Evolutionary conservation across 176 grass and related monocot species (phyloP).

Genomic region (Oryza brachyantha): DNA sequence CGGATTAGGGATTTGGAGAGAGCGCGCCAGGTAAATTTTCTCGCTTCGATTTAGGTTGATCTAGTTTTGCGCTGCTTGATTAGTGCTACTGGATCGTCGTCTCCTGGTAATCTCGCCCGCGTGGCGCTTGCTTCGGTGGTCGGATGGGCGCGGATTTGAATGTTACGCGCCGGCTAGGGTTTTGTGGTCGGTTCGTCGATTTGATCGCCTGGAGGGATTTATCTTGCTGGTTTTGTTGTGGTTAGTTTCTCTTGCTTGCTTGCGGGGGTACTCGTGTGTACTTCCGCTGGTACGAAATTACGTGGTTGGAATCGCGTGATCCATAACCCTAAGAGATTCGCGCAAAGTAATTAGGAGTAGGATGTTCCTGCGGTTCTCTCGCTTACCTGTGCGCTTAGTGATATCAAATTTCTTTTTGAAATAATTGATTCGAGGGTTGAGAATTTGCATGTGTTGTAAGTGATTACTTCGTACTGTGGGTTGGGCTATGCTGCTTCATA

Average conservation of each 20-base stretch:
- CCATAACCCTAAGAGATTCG: neutral
- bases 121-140: neutral
- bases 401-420: neutral
- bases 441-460: neutral
- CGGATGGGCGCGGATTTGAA: neutral
- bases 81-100: neutral
- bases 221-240: neutral
- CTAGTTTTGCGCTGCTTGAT: neutral
- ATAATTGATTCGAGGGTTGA: neutral
- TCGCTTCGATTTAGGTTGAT: neutral
- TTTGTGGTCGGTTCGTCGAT: neutral
- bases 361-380: neutral
- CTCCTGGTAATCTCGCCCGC: neutral
- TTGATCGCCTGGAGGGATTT: neutral
- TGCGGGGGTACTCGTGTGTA: neutral
- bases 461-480: too few species aligned
- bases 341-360: neutral
- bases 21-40: constrained; percentile 24
- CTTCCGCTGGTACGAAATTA: neutral
- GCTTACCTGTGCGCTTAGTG: neutral
- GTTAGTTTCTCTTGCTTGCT: neutral
- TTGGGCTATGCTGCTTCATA: too few species aligned
- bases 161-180: neutral
- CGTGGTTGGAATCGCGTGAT: neutral
- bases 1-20: constrained; percentile 19